Evolutionary conservation across 2,329 filamentous ascomycete genomes (phyloP), one percentile per base, ranked within the genome.

Genomic region (Hymenoscyphus occultus): DNA sequence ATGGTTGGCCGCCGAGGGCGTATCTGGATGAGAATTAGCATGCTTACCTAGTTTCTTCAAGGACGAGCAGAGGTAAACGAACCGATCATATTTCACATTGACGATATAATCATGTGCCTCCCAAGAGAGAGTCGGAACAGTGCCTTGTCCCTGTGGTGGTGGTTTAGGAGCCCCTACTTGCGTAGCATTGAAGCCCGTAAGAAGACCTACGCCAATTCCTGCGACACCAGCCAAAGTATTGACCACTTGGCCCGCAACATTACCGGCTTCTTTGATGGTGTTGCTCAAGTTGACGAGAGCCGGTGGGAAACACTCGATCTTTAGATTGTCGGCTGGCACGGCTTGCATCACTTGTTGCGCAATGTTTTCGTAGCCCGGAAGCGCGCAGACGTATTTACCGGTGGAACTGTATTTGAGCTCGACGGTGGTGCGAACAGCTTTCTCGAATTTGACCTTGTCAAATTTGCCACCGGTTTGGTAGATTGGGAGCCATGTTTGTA

Each of bases 401-500:
- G 66, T 67, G 19, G 66, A 64, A 48, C 60, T 61, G 59, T 67
- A 67, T 45, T 64, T 65, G 12, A 61, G 59, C 42, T 67, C 66
- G 22, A 67, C 54, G 14, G 61, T 62, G 22, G 61, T 64, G 19
- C 66, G 63, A 14, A 67, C 35, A 7, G 66, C 58, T 42, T 63
- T 61, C 45, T 65, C 54, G 13, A 65, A 67, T n/a, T 67, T 67
- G 1, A 56, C 39, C 3, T 9, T 19, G 16, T 65, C 61, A 19
- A 67, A 67, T 12, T 48, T 19, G 22, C 66, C 66, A 32, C 63
- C 61, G 35, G 61, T 64, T 39, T 65, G 54, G 63, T 64, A 65
- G 9, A 22, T 28, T n/a, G 61, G 59, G 13, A 65, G 64, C 67
- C 85, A 84, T 70, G 75, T 72, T 64, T 73, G 64, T 31, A 80